A percentile compares a stretch with the other conserved stretches of the same genome.
phyloP scores from a whole-genome alignment of 257 asterid species.

The Parsonsia alboflavescens region DNA sequence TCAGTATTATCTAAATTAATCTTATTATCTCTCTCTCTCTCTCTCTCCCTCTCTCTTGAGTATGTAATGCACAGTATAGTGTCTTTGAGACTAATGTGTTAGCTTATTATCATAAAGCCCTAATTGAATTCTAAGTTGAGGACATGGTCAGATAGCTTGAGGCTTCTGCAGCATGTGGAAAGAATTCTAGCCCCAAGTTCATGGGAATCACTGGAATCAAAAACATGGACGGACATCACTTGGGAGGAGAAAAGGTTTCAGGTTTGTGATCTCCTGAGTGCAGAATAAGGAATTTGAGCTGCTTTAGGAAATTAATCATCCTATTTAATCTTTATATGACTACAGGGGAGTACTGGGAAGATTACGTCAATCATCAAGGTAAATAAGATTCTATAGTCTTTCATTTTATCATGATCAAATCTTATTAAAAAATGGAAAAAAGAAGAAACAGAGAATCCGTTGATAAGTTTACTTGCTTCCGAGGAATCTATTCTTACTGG shows the following conservation, averaged over 20 bases:
- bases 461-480: too few species aligned
- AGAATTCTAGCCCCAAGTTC: constrained; percentile 58
- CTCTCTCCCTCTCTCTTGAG: neutral
- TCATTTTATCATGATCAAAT: neutral
- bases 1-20: neutral
- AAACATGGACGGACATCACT: constrained; percentile 53
- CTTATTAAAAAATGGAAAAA: too few species aligned
- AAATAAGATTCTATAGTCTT: constrained; percentile 10
- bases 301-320: neutral
- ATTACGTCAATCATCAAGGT: constrained; percentile 79
- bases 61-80: neutral
- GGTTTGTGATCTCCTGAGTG: constrained; percentile 33
- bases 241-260: constrained; percentile 76
- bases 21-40: neutral
- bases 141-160: constrained; percentile 55
- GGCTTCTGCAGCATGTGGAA: constrained; percentile 81
- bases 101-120: neutral
- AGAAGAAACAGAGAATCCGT: too few species aligned
- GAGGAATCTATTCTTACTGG: too few species aligned
- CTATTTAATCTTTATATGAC: constrained; percentile 18
- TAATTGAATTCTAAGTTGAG: constrained; percentile 7
- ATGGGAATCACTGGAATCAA: constrained; percentile 53
- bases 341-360: constrained; percentile 68
- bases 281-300: neutral
- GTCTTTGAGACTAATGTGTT: neutral